phyloP scores from a whole-genome alignment of 2,329 filamentous ascomycete species.

The Penicillium capsulatum region DNA sequence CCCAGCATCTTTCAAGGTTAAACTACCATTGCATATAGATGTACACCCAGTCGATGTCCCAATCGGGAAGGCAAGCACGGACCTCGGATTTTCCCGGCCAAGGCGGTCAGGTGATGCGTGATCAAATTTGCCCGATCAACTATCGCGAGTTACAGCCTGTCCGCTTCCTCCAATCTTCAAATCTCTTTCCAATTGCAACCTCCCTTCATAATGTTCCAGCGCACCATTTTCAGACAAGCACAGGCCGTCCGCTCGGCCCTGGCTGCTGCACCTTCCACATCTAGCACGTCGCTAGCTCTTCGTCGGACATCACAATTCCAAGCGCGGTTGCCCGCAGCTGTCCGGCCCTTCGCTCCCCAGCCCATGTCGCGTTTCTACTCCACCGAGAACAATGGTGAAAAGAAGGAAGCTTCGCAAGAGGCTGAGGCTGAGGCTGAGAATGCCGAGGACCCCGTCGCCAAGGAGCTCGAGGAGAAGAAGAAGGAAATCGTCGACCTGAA shows the following conservation, averaged over 20 bases:
- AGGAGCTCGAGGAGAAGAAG: conserved; percentile 67
- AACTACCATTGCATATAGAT: too few species aligned
- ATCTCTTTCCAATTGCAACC: conserved; percentile 5
- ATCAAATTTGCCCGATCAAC: conserved; percentile 20
- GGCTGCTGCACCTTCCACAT: conserved; percentile 26
- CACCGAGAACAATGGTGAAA: conserved; percentile 37
- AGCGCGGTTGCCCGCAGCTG: conserved; percentile 24
- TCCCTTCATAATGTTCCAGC: conserved; percentile 39
- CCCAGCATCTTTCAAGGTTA: too few species aligned
- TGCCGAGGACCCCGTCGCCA: conserved; percentile 51
- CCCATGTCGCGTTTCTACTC: conserved; percentile 41
- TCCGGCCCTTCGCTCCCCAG: conserved; percentile 33
- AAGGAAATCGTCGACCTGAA: conserved; percentile 77
- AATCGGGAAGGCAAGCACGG: conserved; percentile 1
- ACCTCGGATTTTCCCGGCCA: conserved; percentile 14
- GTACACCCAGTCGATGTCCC: not conserved
- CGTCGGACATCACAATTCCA: conserved; percentile 35
- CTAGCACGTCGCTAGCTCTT: conserved; percentile 31
- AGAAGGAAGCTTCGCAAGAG: conserved; percentile 32
- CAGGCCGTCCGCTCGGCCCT: conserved; percentile 37
- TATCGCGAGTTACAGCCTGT: conserved; percentile 4
- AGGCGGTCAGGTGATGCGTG: conserved; percentile 19
- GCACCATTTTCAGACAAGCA: conserved; percentile 41
- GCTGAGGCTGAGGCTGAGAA: conserved; percentile 44
- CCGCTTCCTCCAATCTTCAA: conserved; percentile 4